Conservation (phyloP, 2,329 filamentous ascomycete genomes). For the Zasmidium cellare region DNA sequence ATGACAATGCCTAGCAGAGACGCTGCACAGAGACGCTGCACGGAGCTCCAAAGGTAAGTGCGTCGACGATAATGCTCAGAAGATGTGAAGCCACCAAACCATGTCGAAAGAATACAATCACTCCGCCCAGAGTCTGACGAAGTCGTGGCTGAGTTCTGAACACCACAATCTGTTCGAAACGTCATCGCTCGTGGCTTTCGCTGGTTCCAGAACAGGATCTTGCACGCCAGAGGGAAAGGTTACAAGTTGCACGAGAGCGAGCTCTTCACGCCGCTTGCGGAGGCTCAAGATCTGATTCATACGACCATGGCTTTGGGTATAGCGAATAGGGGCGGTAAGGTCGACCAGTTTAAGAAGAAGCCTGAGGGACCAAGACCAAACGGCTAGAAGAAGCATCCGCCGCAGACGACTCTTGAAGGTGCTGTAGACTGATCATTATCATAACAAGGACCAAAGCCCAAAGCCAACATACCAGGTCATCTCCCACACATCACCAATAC, state of each 20-base stretch:
- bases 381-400: not conserved
- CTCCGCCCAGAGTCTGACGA: too few relatives aligned
- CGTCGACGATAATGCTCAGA: too few relatives aligned
- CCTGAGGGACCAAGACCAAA: not conserved
- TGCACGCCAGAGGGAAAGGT: slow-evolving; percentile 54
- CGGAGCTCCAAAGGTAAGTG: too few relatives aligned
- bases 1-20: too few relatives aligned
- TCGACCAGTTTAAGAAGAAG: not conserved
- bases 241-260: slow-evolving; percentile 12
- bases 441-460: slow-evolving; percentile 4
- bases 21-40: too few relatives aligned
- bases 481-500: too few relatives aligned
- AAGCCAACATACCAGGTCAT: too few relatives aligned
- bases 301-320: slow-evolving; percentile 6
- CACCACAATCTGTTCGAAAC: too few relatives aligned
- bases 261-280: slow-evolving; percentile 17
- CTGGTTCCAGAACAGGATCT: slow-evolving; percentile 75
- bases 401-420: not conserved
- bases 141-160: too few relatives aligned
- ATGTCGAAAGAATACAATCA: too few relatives aligned
- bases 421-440: not conserved
- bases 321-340: not conserved
- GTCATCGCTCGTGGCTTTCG: too few relatives aligned
- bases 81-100: too few relatives aligned
- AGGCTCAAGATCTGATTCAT: slow-evolving; percentile 9